Percentiles rank a stretch among this genome's conserved stretches.
Conservation (phyloP, 2,329 filamentous ascomycete genomes). For the Byssoonygena ceratinophila region DNA sequence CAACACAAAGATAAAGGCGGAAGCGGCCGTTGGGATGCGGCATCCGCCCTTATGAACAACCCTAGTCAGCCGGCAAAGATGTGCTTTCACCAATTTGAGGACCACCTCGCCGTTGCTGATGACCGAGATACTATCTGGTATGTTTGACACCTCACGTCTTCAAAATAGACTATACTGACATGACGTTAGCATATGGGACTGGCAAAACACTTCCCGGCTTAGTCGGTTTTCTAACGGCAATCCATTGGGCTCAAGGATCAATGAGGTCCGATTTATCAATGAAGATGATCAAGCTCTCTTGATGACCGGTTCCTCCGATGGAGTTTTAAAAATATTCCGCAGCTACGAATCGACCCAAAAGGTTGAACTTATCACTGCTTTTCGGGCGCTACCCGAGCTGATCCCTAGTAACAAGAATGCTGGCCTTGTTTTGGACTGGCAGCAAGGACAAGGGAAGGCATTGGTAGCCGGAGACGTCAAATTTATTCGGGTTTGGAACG, state of each 20-base stretch:
- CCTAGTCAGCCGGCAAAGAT: slow-evolving; percentile 81
- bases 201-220: slow-evolving; percentile 63
- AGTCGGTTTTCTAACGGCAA: slow-evolving; percentile 92
- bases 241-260: slow-evolving; percentile 79
- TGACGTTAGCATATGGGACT: slow-evolving; percentile 67
- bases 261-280: slow-evolving; percentile 93
- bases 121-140: slow-evolving; percentile 74
- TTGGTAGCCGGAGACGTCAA: slow-evolving; percentile 95
- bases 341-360: slow-evolving; percentile 71
- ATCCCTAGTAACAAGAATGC: slow-evolving; percentile 90
- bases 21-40: slow-evolving; percentile 75
- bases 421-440: slow-evolving; percentile 96
- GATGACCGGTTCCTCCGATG: slow-evolving; percentile 91
- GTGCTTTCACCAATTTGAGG: slow-evolving; percentile 96
- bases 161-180: slow-evolving; percentile 12
- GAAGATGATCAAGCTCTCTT: slow-evolving; percentile 93
- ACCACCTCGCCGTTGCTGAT: slow-evolving; percentile 87
- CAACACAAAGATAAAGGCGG: slow-evolving; percentile 83
- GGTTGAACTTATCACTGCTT: slow-evolving; percentile 78
- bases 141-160: slow-evolving; percentile 22
- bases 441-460: slow-evolving; percentile 89
- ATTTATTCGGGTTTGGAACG: slow-evolving; percentile 93
- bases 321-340: slow-evolving; percentile 83
- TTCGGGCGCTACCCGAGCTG: slow-evolving; percentile 85
- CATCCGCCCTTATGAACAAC: slow-evolving; percentile 76